Evolutionary conservation across 148 eudicot species (phyloP), one percentile per base, ranked within the genome.

Genomic region (Persicaria tinctoria): DNA sequence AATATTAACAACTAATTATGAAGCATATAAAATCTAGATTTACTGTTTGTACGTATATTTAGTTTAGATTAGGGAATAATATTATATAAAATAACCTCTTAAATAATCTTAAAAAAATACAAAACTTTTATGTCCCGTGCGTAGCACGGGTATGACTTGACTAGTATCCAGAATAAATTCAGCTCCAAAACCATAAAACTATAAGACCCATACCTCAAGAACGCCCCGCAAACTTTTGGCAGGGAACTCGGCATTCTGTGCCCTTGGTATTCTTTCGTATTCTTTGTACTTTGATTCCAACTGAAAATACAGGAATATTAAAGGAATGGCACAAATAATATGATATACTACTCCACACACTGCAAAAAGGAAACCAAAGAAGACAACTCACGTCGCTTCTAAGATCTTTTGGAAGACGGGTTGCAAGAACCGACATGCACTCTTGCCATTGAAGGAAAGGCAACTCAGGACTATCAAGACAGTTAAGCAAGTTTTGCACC

Each of bases 401-500:
- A 75, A 94, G 93, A 68, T 90, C 91, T 86, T 94, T 94, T 9
- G 93, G 96, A 74, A 94, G 97, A 14, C 98, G 91, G 18, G 85
- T 90, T 38, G 98, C 96, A 62, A 91, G 81, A 62, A 92, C 98
- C 79, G 98, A 86, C 77, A 94, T 79, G 86, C 93, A 90, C 78
- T 95, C 98, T 95, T 95, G 98, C 98, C 98, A 95, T 75, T 95
- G 97, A 79, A 95, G 91, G 80, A 89, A 95, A 76, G 98, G 98
- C 73, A 95, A 93, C 83, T 87, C 91, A 5, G 98, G 98, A 82
- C 89, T 95, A 81, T 95, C 98, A 76, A 95, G 91, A 82, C 96
- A 92, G 78, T 80, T 85, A 70, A 95, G 86, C 91, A 95, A 77
- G 69, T 85, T 95, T 79, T 86, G 93, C 71, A 95, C 87, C 6